Conservation (phyloP, 352 stramenopile genomes). For the Salisapilia sapeloensis region DNA sequence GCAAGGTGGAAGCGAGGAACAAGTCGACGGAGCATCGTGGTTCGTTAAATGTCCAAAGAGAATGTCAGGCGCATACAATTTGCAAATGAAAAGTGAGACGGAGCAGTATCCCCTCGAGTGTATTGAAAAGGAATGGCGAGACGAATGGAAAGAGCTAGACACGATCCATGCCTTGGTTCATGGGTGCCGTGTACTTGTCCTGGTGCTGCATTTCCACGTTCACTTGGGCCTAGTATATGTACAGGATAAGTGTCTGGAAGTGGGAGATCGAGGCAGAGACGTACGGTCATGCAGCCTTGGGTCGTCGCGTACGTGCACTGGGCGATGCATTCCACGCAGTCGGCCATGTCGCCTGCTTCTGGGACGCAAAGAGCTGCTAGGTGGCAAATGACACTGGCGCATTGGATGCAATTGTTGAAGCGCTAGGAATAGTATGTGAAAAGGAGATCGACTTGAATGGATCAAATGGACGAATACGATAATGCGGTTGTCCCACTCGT, state of each 20-base stretch:
- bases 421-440: slow-evolving; percentile 18
- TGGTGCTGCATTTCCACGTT: slow-evolving; percentile 85
- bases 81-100: no score
- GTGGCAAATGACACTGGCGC: slow-evolving; percentile 51
- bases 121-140: no score
- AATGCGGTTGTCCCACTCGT: slow-evolving; percentile 88
- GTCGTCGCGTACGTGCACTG: slow-evolving; percentile 86
- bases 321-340: slow-evolving; percentile 76
- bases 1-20: no score
- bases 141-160: slow-evolving; percentile 8
- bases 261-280: background rate
- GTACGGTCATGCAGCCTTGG: slow-evolving; percentile 86
- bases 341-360: slow-evolving; percentile 37
- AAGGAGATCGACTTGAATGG: background rate
- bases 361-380: slow-evolving; percentile 65
- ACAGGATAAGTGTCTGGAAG: background rate
- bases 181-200: slow-evolving; percentile 23
- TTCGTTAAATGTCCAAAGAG: no score
- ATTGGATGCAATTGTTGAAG: slow-evolving; percentile 88
- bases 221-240: slow-evolving; percentile 46
- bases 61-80: no score
- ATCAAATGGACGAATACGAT: no score
- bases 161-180: slow-evolving; percentile 49
- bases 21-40: no score
- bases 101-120: no score